phyloP scores from a whole-genome alignment of 139 green algal species.

The Chlamydomonas schloesseri region DNA sequence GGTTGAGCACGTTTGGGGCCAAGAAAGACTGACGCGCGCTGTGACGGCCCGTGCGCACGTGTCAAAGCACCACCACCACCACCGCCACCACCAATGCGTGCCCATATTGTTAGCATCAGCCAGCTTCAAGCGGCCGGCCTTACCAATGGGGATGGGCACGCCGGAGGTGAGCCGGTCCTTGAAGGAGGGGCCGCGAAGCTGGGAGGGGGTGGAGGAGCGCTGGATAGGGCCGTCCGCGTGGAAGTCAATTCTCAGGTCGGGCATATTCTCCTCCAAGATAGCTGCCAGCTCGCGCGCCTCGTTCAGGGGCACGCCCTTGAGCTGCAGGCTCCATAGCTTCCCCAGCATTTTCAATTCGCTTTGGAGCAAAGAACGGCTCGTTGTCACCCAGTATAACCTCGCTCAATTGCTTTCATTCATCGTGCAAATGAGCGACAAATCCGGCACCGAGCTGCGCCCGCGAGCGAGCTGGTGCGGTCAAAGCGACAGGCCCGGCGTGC shows the following conservation, averaged over 20 bases:
- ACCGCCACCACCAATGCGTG: no score
- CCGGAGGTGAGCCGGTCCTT: neutral
- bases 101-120: no score
- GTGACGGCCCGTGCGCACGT: no score
- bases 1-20: neutral
- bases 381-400: no score
- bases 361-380: no score
- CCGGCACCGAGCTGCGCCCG: no score
- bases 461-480: no score
- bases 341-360: neutral
- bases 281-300: constrained; percentile 79
- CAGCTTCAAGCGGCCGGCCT: neutral
- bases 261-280: constrained; percentile 71
- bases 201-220: neutral
- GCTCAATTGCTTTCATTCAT: no score
- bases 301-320: constrained; percentile 46
- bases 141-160: constrained; percentile 30
- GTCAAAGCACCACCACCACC: no score
- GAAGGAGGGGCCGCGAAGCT: constrained; percentile 14
- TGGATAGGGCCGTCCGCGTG: neutral
- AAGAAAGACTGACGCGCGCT: no score
- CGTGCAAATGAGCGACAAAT: no score
- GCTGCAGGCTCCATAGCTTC: constrained; percentile 45
- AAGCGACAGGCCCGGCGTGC: no score
- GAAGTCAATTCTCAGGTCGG: constrained; percentile 57